phyloP scores from a whole-genome alignment of 805 yeast genomes.

The Komagataella mondaviorum region DNA sequence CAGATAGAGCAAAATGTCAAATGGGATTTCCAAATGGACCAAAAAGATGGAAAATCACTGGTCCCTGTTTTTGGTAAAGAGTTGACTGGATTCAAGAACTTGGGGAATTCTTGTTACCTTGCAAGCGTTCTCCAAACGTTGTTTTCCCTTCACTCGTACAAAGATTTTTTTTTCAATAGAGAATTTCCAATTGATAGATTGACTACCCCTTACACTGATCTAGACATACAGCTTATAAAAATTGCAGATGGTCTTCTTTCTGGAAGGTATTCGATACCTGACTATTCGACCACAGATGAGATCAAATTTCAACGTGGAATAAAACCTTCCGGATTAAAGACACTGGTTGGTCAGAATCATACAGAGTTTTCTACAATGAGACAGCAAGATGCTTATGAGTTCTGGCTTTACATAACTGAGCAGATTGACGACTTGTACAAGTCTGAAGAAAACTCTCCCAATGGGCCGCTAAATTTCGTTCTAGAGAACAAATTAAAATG shows the following conservation, averaged over 20 bases:
- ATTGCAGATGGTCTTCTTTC: slow-evolving; percentile 66
- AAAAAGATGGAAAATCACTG: slow-evolving; percentile 52
- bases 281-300: slow-evolving; percentile 23
- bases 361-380: slow-evolving; percentile 73
- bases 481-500: slow-evolving; percentile 52
- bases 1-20: slow-evolving; percentile 87
- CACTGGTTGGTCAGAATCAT: slow-evolving; percentile 64
- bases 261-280: slow-evolving; percentile 60
- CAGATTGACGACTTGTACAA: slow-evolving; percentile 38
- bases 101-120: slow-evolving; percentile 89
- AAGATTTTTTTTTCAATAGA: slow-evolving; percentile 22
- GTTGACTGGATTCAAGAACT: slow-evolving; percentile 72
- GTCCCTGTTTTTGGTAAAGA: slow-evolving; percentile 61
- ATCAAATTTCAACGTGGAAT: slow-evolving; percentile 61
- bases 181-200: slow-evolving; percentile 18
- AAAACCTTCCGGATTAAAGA: slow-evolving; percentile 64
- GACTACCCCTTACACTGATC: slow-evolving; percentile 40
- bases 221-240: slow-evolving; percentile 67
- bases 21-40: slow-evolving; percentile 84
- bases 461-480: slow-evolving; percentile 48
- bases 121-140: slow-evolving; percentile 71
- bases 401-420: slow-evolving; percentile 54
- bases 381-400: slow-evolving; percentile 95
- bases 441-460: slow-evolving; percentile 24
- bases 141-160: slow-evolving; percentile 28